Conservation (phyloP, 169 alveolate species). For the Cryptosporidium baileyi region DNA sequence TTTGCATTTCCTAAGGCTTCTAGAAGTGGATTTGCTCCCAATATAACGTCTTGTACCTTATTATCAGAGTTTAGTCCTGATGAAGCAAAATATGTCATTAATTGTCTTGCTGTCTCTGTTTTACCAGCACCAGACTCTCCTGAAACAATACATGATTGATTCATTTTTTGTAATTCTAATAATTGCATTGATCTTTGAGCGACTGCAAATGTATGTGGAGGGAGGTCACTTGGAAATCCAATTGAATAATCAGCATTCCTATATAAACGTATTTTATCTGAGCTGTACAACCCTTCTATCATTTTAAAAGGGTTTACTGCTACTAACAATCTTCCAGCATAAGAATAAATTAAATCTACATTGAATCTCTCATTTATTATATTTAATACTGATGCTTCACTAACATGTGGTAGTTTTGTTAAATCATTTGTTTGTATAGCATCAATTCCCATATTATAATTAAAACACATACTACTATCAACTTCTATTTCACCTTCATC, state of each 20-base stretch:
- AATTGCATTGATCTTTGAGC: conserved; percentile 86
- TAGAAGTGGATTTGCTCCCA: conserved; percentile 95
- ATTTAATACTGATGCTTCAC: conserved; percentile 92
- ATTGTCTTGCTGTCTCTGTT: conserved; percentile 98
- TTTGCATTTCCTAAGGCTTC: conserved; percentile 99
- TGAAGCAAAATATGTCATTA: conserved; percentile 81
- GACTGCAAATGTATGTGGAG: conserved; percentile 86
- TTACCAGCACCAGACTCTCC: conserved; percentile 99
- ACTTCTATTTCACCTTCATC: conserved; percentile 60
- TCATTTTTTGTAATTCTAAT: conserved; percentile 74
- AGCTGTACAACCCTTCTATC: conserved; percentile 80
- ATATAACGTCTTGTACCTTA: conserved; percentile 75
- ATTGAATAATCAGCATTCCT: conserved; percentile 77
- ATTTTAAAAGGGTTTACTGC: conserved; percentile 83
- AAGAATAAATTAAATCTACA: conserved; percentile 76
- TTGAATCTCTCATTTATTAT: conserved; percentile 87
- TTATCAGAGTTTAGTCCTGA: conserved; percentile 32
- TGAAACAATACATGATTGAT: conserved; percentile 96
- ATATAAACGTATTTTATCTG: conserved; percentile 74
- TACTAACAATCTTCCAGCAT: conserved; percentile 83
- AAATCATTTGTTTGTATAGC: conserved; percentile 77
- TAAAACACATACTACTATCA: conserved; percentile 37
- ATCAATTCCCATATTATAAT: conserved; percentile 64
- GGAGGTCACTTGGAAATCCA: conserved; percentile 81
- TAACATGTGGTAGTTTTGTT: conserved; percentile 86